Base-by-base conservation (phyloP, 192 early-diverging fungal species). In the Backusella morwellensis region DNA sequence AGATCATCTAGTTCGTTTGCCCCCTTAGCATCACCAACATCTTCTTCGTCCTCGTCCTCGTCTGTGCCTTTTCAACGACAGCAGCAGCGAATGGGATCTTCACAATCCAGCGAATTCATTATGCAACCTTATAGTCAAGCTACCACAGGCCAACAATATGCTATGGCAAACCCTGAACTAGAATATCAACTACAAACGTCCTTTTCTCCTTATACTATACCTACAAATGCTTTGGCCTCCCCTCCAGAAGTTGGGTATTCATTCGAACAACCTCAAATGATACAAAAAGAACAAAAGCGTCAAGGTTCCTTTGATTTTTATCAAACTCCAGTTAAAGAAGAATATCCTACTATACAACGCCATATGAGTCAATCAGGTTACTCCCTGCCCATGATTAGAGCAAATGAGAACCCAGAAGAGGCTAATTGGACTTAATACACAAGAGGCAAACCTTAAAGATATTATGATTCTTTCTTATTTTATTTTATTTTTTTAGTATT, bases 1-100 rank as follows among this genome's bases (percentile, higher is more conserved):
- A 23, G 17, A 54, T 26, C 66, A 23, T 41, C 59, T 23, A 35
- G 72, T 36, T 68, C 72, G 0, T 72, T 73, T 54, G 67, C 68
- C 40, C 21, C 70, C 3, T 41, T 76, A 15, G 35, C 75, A n/a
- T 76, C 75, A 26, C 75, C 75, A 21, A 76, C 75, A 23, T 76
- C 67, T 6, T 76, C 77, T 17, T 66, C 77, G 1, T 68, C 72
- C 0, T 74, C 47, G 5, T 66, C 77, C 1, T 56, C 72, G 3
- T 42, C 54, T 66, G 63, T 63, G 40, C 50, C 70, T 36, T 54
- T 74, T 38, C 67, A 66, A 44, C 21, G 66, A 32, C 75, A 66
- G 14, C 73, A 66, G 19, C 73, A 50, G 7, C 19, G 41, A 23
- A 36, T 56, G 54, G 59, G 54, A 14, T 66, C 73, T 35, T 66